Base-by-base conservation (phyloP, 2,329 filamentous ascomycete genomes). In the Hypoxylon sp. region DNA sequence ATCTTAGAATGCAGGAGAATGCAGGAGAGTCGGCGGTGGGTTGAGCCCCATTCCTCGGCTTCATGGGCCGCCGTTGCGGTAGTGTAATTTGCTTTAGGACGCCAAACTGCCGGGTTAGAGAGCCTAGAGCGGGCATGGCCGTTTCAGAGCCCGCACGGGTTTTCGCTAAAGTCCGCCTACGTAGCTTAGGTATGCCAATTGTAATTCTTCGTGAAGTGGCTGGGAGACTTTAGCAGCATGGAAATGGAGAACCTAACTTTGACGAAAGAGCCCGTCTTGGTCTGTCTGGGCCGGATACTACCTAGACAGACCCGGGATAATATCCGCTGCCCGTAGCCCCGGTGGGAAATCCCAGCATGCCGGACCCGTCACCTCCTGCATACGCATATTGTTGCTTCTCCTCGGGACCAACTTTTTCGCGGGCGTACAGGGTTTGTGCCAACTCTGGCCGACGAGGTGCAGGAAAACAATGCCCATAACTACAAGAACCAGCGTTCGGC, bases 71-170 rank as follows among this genome's bases (percentile, higher is more conserved):
- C 46, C 24, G 46, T 59, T 44, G 66, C 60, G 60, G 63, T 66
- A 67, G 52, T 60, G 63, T 63, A 62, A 65, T 62, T 58, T 59
- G 60, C 29, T 31, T 17, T 29, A 47, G 47, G 22, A 53, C 50
- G 53, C 63, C 64, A 67, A 65, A 62, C 67, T 70, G 57, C 69
- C 67, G 67, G 66, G 62, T 64, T 61, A 31, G 39, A 55, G 35
- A 37, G 52, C 39, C 62, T 68, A 65, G 56, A 51, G 46, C 51
- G 51, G 39, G 29, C 54, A 53, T 47, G 68, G 29, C 54, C 53
- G 68, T 68, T 70, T 70, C 65, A 68, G 57, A 67, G 33, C 50
- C 64, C 53, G 51, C 60, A 53, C 56, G 44, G 50, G 46, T 52
- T 35, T 37, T 70, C 42, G 47, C 54, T 60, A 70, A 58, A 19